Conservation (phyloP, 352 stramenopile genomes). For the Plasmopara viticola region DNA sequence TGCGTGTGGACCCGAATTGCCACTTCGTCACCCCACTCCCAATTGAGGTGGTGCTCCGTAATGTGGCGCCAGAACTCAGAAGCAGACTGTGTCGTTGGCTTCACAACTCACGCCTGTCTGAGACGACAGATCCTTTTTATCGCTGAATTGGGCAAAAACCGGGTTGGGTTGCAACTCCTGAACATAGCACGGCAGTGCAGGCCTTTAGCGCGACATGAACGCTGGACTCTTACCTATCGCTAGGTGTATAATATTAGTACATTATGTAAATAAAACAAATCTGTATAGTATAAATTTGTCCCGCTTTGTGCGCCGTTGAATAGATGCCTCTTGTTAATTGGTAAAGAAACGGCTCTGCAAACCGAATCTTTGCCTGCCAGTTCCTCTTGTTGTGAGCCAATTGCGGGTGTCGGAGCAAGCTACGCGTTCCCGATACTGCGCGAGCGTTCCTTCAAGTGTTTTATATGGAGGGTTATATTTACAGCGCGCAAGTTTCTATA, state of each 20-base stretch:
- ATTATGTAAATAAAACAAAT: too few relatives aligned
- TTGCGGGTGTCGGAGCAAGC: constrained; percentile 4
- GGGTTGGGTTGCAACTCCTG: constrained; percentile 18
- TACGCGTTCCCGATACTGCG: constrained; percentile 6
- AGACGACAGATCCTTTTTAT: constrained; percentile 3
- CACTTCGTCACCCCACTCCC: too few relatives aligned
- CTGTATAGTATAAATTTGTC: too few relatives aligned
- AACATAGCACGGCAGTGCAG: constrained; percentile 20
- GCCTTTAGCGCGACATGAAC: constrained; percentile 14
- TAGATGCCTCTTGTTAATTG: not conserved
- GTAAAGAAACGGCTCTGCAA: not conserved
- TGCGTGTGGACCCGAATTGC: too few relatives aligned
- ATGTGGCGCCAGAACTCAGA: too few relatives aligned
- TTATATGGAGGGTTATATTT: too few relatives aligned
- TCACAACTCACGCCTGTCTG: constrained; percentile 5
- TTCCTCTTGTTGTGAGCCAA: constrained; percentile 7
- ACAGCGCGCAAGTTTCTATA: constrained; percentile 1
- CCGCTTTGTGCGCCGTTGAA: too few relatives aligned
- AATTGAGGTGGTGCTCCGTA: too few relatives aligned
- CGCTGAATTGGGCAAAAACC: constrained; percentile 12
- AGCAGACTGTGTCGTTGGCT: not conserved
- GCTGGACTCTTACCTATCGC: not conserved
- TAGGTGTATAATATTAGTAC: not conserved
- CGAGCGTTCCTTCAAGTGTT: constrained; percentile 13
- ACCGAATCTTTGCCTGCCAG: not conserved